A percentile compares a stretch with the other conserved stretches of the same genome.
phyloP scores from a whole-genome alignment of 106 monocot species.

The Iris macrosiphon region DNA sequence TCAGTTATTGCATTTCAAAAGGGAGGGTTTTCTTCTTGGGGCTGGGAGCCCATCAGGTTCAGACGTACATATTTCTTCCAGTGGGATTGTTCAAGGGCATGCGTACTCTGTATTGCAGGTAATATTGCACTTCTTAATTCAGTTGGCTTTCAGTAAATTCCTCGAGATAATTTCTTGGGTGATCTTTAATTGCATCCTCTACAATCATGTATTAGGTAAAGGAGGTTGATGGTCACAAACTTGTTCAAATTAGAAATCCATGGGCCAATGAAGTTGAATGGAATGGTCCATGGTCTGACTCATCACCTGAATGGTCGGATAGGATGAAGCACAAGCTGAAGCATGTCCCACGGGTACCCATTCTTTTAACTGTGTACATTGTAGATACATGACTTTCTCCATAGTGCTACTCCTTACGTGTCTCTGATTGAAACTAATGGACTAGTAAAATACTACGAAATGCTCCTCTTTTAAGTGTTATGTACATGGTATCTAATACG shows the following conservation, averaged over 20 bases:
- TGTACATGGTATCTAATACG: neutral
- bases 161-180: neutral
- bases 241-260: conserved; percentile 95
- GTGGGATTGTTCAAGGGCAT: conserved; percentile 99
- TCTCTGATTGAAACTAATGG: no score
- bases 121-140: neutral
- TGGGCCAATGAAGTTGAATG: conserved; percentile 99
- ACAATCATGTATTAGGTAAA: conserved; percentile 43
- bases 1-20: conserved; percentile 86
- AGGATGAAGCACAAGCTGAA: conserved; percentile 96
- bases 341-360: conserved; percentile 72
- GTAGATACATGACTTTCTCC: no score
- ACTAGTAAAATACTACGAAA: no score
- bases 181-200: neutral
- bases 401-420: no score
- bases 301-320: conserved; percentile 95
- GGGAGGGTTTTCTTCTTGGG: conserved; percentile 94
- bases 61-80: conserved; percentile 87
- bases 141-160: neutral
- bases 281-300: conserved; percentile 99
- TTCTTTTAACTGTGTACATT: neutral
- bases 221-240: conserved; percentile 97
- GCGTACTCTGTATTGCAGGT: conserved; percentile 98
- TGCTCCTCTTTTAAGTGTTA: neutral
- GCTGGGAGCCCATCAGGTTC: conserved; percentile 98